These are phyloP conservation scores for Fusarium sp. DNA, from an alignment of 2,329 filamentous ascomycete genomes.

Conservation along the genomic window DNA sequence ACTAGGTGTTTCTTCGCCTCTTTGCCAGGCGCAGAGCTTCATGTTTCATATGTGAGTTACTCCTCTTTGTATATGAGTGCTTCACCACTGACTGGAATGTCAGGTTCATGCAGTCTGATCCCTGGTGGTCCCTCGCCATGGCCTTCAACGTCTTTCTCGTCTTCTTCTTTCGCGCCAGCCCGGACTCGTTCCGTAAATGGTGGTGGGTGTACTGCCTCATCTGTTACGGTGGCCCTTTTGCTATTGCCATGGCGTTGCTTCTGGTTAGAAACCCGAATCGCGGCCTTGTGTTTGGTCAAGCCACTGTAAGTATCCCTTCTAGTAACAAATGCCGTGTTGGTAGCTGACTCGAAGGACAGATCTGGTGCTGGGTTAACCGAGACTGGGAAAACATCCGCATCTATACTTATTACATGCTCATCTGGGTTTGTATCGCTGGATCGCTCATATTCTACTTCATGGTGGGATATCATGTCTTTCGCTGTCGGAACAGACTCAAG, in stretches of 20 bases:
- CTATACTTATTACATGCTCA: slow-evolving; percentile 71
- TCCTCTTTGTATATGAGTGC: slow-evolving; percentile 54
- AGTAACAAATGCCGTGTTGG: neutral
- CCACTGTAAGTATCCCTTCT: slow-evolving; percentile 59
- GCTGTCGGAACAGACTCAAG: slow-evolving; percentile 65
- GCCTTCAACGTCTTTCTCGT: slow-evolving; percentile 83
- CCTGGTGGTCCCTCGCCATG: slow-evolving; percentile 85
- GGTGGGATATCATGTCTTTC: slow-evolving; percentile 71
- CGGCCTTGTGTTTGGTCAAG: slow-evolving; percentile 65
- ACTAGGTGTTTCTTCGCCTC: slow-evolving; percentile 62
- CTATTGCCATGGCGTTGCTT: slow-evolving; percentile 75
- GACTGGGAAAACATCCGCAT: slow-evolving; percentile 69
- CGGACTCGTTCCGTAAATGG: slow-evolving; percentile 77
- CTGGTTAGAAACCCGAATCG: slow-evolving; percentile 60
- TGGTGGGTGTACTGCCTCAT: slow-evolving; percentile 76
- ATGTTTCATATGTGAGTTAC: slow-evolving; percentile 73
- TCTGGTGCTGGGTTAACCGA: slow-evolving; percentile 72
- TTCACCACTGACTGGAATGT: slow-evolving; percentile 53
- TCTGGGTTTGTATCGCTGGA: slow-evolving; percentile 69
- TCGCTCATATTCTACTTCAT: slow-evolving; percentile 67
- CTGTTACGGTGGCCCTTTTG: slow-evolving; percentile 78
- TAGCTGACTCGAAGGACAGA: slow-evolving; percentile 52
- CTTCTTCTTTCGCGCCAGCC: slow-evolving; percentile 70
- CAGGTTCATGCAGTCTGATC: slow-evolving; percentile 83
- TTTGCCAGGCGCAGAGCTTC: slow-evolving; percentile 73